Evolutionary conservation across 345 rosid genomes (phyloP).

Genomic region (Leavenworthia alabamica): DNA sequence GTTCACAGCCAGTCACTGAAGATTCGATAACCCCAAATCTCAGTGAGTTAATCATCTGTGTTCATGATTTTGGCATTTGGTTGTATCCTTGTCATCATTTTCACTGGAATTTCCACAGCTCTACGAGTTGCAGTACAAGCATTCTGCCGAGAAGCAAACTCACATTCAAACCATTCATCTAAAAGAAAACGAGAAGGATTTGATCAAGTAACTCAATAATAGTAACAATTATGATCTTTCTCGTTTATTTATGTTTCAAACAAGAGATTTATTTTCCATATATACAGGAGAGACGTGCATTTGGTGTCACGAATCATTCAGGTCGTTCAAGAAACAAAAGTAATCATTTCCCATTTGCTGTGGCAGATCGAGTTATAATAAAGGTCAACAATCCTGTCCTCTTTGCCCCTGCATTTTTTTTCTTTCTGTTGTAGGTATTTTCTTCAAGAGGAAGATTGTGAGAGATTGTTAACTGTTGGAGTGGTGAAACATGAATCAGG

Average conservation of each 20-base stretch:
- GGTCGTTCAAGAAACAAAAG: conserved; percentile 61
- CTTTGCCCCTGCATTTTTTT: not conserved
- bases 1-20: conserved; percentile 65
- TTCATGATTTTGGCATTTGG: not conserved
- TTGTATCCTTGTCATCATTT: not conserved
- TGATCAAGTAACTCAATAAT: conserved; percentile 55
- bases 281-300: conserved; percentile 62
- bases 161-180: conserved; percentile 48
- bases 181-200: conserved; percentile 79
- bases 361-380: conserved; percentile 78
- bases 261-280: not conserved
- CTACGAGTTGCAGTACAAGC: conserved; percentile 81
- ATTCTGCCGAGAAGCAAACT: conserved; percentile 65
- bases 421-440: not conserved
- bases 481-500: conserved; percentile 48
- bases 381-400: conserved; percentile 44
- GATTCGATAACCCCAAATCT: conserved; percentile 72
- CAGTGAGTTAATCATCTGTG: conserved; percentile 44
- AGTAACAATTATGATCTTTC: not conserved
- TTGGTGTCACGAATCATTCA: conserved; percentile 38
- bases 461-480: conserved; percentile 18
- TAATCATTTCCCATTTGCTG: conserved; percentile 82
- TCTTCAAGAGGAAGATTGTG: not conserved
- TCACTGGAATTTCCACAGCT: conserved; percentile 38
- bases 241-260: not conserved